Percentiles rank a stretch among this genome's conserved stretches.
Conservation (phyloP, 1,139 yeast species). For the Candida glucosophila region DNA sequence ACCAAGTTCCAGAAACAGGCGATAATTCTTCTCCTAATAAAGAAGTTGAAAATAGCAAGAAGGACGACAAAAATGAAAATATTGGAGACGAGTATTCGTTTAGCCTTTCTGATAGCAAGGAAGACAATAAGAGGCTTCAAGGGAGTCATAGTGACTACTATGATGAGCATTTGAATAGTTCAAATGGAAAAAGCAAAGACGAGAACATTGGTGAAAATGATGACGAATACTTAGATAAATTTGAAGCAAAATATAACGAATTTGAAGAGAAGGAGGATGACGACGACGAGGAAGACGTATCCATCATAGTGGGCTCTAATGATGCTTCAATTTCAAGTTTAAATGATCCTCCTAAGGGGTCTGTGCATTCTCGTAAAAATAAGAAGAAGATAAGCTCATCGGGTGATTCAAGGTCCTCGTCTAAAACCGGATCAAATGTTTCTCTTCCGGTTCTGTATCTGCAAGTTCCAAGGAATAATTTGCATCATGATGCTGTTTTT, state of each 20-base stretch:
- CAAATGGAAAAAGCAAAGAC: constrained; percentile 1
- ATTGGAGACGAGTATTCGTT: not conserved
- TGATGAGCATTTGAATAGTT: not conserved
- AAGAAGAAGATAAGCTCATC: too few species aligned
- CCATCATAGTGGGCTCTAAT: constrained; percentile 35
- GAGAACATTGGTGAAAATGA: not conserved
- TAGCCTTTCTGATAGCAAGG: constrained; percentile 2
- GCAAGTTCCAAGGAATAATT: too few species aligned
- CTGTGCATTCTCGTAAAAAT: too few species aligned
- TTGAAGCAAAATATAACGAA: constrained; percentile 7
- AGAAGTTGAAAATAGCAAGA: not conserved
- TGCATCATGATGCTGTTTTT: too few species aligned
- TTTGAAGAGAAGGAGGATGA: constrained; percentile 23
- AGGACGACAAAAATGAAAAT: constrained; percentile 1
- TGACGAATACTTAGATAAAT: constrained; percentile 1
- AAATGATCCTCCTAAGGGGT: constrained; percentile 1
- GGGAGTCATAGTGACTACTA: not conserved
- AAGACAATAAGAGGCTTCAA: constrained; percentile 1
- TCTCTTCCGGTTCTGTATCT: too few species aligned
- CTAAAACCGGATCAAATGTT: too few species aligned
- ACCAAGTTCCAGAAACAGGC: constrained; percentile 3
- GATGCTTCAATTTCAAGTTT: constrained; percentile 16
- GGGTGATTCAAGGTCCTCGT: too few species aligned
- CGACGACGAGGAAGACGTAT: constrained; percentile 35
- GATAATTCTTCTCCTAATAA: not conserved